A percentile compares a stretch with the other conserved stretches of the same genome.
phyloP scores from a whole-genome alignment of 2,329 filamentous ascomycete species.

The Monosporascus sp. region DNA sequence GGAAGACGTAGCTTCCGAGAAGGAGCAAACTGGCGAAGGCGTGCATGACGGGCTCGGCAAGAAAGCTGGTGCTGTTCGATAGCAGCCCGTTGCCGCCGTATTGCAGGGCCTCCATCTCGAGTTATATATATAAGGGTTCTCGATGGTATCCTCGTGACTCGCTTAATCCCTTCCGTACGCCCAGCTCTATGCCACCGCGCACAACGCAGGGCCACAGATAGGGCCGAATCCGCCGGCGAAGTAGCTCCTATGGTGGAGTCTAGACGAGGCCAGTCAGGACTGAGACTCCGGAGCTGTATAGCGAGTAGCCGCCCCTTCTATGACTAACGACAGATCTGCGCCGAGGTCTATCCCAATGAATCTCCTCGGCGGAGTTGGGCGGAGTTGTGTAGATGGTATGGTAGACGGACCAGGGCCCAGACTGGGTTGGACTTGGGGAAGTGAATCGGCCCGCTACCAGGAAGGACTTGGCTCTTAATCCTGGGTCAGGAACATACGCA shows the following conservation, averaged over 20 bases:
- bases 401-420: background rate
- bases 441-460: background rate
- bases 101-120: conserved; percentile 20
- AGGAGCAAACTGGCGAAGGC: conserved; percentile 44
- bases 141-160: conserved; percentile 10
- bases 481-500: background rate
- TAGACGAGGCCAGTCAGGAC: background rate
- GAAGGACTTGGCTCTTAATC: background rate
- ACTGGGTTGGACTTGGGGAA: background rate
- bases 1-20: conserved; percentile 46
- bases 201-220: conserved; percentile 5
- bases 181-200: conserved; percentile 7
- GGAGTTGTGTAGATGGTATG: background rate
- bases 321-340: background rate
- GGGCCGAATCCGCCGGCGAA: conserved; percentile 18
- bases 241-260: background rate
- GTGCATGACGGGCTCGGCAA: conserved; percentile 42
- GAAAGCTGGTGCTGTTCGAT: conserved; percentile 18
- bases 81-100: conserved; percentile 11
- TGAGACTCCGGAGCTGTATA: background rate
- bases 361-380: background rate
- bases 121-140: conserved; percentile 20
- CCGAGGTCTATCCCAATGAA: background rate
- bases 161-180: conserved; percentile 12
- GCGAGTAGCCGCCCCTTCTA: background rate